A percentile compares a stretch with the other conserved stretches of the same genome.
phyloP scores from a whole-genome alignment of 192 early-diverging fungal genomes.

The Glomus cerebriforme region DNA sequence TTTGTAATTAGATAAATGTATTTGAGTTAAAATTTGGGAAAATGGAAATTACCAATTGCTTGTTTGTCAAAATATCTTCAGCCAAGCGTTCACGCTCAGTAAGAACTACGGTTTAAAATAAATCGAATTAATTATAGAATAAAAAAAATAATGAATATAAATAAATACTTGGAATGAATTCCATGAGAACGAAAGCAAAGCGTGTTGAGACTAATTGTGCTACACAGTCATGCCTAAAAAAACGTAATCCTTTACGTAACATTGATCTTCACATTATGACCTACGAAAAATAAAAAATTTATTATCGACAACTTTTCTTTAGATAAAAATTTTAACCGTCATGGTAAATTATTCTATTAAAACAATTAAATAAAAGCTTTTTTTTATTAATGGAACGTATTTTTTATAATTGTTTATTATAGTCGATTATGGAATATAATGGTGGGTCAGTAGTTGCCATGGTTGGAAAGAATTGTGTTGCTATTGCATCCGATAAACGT shows the following conservation, averaged over 20 bases:
- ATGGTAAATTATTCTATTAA: background rate
- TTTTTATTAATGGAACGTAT: background rate
- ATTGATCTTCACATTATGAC: background rate
- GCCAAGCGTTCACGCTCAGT: constrained; percentile 51
- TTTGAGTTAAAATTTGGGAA: background rate
- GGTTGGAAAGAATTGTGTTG: constrained; percentile 98
- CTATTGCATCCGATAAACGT: constrained; percentile 93
- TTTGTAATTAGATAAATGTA: background rate
- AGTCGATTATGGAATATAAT: constrained; percentile 87
- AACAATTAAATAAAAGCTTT: too few relatives aligned
- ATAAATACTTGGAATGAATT: constrained; percentile 6
- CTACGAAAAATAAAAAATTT: background rate
- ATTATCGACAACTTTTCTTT: background rate
- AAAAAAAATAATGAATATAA: background rate
- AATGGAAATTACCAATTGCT: constrained; percentile 49
- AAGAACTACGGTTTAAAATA: constrained; percentile 35
- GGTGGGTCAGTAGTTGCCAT: constrained; percentile 94
- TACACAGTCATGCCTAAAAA: background rate
- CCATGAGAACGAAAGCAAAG: background rate
- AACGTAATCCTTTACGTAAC: background rate
- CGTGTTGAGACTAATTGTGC: background rate
- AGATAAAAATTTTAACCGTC: background rate
- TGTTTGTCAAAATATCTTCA: constrained; percentile 59
- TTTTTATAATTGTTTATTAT: background rate
- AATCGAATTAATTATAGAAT: background rate